Evolutionary conservation across 805 yeast genomes (phyloP), one percentile per base, ranked within the genome.

Genomic region (Starmerella floris): DNA sequence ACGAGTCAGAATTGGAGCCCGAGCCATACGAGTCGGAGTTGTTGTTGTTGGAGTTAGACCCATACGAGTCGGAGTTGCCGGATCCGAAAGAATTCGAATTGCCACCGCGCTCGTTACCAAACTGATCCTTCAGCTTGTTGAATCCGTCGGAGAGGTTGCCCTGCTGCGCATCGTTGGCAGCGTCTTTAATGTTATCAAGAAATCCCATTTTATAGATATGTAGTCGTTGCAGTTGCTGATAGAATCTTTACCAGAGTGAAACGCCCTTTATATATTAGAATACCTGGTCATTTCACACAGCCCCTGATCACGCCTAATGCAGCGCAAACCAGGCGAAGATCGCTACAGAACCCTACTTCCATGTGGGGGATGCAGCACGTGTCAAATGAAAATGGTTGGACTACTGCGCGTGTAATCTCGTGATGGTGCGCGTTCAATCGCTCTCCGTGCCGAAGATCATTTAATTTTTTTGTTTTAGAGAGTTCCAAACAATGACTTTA

Each of bases 41-140:
- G 41, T 27, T 25, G 30, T 11, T 23, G 37, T 61, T 57, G 44
- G 43, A 54, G 35, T 20, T 26, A 42, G 26, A 20, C 49, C 58
- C 58, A 36, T 57, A 56, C 27, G 60, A 56, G 34, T 64, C 64
- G 55, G 27, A 17, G 31, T 35, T 26, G 30, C 51, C 52, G 46
- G 39, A 49, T 19, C 48, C 41, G 43, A 44, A 28, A n/a, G n/a
- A 19, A 22, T 34, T 19, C 23, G 22, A 21, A 37, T 33, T 40
- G 20, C 30, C 27, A 16, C 37, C 32, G 4, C 19, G 16, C 32
- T 36, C 16, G 39, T 20, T 28, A 21, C 25, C 33, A 40, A 47
- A 48, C 22, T 31, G 22, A 6, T 52, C 50, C 44, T 55, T 50
- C 47, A 28, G 13, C 39, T 52, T 43, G 46, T 51, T 46, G 34